Conservation (phyloP, 352 stramenopile species). For the Elongisporangium senticosum region DNA sequence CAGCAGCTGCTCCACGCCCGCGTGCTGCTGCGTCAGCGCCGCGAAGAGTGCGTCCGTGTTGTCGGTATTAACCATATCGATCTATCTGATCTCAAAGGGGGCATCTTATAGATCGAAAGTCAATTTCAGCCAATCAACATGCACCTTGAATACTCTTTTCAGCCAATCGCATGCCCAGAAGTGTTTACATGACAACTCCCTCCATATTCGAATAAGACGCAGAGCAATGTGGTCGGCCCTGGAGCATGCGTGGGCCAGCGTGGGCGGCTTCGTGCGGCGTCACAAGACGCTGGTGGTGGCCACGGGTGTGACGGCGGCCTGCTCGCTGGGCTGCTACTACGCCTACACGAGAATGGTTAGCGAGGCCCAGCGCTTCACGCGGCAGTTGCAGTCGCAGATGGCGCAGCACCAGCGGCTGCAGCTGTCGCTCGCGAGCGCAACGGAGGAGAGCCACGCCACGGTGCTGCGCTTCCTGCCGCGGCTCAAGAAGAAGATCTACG, state of each 20-base stretch:
- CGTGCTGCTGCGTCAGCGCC: slow-evolving; percentile 91
- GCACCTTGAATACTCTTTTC: not conserved
- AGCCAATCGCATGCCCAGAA: not conserved
- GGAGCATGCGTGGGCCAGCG: slow-evolving; percentile 38
- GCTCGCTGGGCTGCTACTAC: slow-evolving; percentile 58
- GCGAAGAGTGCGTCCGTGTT: slow-evolving; percentile 80
- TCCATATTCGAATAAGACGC: slow-evolving; percentile 1
- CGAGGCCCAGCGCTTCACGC: slow-evolving; percentile 64
- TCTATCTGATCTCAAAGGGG: not conserved
- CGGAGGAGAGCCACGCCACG: slow-evolving; percentile 67
- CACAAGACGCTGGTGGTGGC: slow-evolving; percentile 63
- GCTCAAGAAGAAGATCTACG: slow-evolving; percentile 55
- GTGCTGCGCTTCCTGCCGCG: slow-evolving; percentile 69
- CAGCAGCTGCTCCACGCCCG: slow-evolving; percentile 94
- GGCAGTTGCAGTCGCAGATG: slow-evolving; percentile 69
- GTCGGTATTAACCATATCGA: slow-evolving; percentile 22
- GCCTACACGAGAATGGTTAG: slow-evolving; percentile 54
- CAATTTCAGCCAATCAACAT: not conserved
- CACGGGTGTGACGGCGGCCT: slow-evolving; percentile 39
- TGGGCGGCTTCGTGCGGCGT: slow-evolving; percentile 57
- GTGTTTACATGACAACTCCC: not conserved
- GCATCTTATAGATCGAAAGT: not conserved
- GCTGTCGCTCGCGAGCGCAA: slow-evolving; percentile 59
- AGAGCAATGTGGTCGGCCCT: slow-evolving; percentile 66
- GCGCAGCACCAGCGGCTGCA: slow-evolving; percentile 72